Evolutionary conservation across 345 rosid genomes (phyloP).

Genomic region (Odontarrhena argentea): DNA sequence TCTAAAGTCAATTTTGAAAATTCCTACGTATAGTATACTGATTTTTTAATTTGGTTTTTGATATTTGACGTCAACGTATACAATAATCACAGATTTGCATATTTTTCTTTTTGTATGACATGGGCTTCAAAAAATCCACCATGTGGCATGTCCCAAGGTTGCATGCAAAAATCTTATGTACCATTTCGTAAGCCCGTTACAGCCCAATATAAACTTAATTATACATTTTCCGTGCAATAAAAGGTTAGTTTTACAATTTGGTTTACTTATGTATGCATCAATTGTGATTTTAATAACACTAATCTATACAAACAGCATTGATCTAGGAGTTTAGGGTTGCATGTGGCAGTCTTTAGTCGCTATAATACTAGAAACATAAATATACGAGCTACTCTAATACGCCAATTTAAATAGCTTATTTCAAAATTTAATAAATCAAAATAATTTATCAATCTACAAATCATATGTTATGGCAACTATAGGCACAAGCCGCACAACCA

Average conservation of each 20-base stretch:
- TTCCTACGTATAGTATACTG: background rate
- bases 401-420: background rate
- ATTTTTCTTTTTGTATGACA: background rate
- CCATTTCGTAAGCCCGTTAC: background rate
- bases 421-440: background rate
- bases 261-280: too few relatives aligned
- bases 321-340: too few relatives aligned
- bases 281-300: too few relatives aligned
- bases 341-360: background rate
- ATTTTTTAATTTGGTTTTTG: background rate
- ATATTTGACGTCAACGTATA: background rate
- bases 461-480: background rate
- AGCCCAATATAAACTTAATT: constrained; percentile 14
- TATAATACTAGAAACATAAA: too few relatives aligned
- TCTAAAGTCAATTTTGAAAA: constrained; percentile 25
- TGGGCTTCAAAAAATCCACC: background rate
- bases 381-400: background rate
- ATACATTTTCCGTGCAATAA: background rate
- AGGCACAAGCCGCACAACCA: too few relatives aligned
- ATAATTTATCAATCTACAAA: background rate
- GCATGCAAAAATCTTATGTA: background rate
- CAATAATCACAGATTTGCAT: background rate
- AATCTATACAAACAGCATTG: too few relatives aligned
- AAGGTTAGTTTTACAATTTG: background rate
- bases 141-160: background rate